A percentile compares a stretch with the other conserved stretches of the same genome.
phyloP scores from a whole-genome alignment of 2,329 filamentous ascomycete genomes.

The Microsporum canis region DNA sequence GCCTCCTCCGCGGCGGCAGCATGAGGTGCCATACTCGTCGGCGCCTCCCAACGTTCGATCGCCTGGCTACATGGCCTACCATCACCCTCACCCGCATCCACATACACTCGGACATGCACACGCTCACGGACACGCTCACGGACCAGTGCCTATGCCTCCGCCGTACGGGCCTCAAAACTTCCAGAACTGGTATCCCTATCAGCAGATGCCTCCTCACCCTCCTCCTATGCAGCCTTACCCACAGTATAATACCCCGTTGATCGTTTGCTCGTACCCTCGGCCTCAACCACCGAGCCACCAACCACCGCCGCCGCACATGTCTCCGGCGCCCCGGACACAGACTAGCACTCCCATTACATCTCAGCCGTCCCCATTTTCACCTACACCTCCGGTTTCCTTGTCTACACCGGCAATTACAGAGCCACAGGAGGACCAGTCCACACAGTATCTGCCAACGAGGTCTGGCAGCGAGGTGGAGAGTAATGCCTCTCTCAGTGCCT shows the following conservation, averaged over 20 bases:
- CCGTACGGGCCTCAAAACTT: conserved; percentile 36
- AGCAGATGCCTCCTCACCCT: conserved; percentile 31
- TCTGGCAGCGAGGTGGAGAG: conserved; percentile 1
- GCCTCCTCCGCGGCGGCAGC: conserved; percentile 38
- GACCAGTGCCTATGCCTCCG: conserved; percentile 40
- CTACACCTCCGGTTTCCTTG: conserved; percentile 21
- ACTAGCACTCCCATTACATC: conserved; percentile 25
- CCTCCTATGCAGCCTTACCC: conserved; percentile 31
- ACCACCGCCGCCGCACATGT: conserved; percentile 20
- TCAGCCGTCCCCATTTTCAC: conserved; percentile 24
- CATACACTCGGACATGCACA: background rate
- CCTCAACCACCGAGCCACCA: conserved; percentile 31
- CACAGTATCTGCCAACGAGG: conserved; percentile 14
- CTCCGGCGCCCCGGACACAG: conserved; percentile 18
- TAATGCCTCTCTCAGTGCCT: conserved; percentile 26
- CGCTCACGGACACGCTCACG: conserved; percentile 38
- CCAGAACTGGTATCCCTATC: conserved; percentile 37
- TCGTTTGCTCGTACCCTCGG: conserved; percentile 35
- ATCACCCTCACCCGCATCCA: conserved; percentile 42
- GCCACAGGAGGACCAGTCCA: conserved; percentile 21
- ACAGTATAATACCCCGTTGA: conserved; percentile 33
- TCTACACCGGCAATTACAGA: conserved; percentile 21
- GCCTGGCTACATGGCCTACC: conserved; percentile 47
- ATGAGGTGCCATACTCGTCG: conserved; percentile 35
- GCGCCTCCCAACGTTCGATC: conserved; percentile 43